Evolutionary conservation across 140 eudicot genomes (phyloP).

Genomic region (Senecio squalidus): DNA sequence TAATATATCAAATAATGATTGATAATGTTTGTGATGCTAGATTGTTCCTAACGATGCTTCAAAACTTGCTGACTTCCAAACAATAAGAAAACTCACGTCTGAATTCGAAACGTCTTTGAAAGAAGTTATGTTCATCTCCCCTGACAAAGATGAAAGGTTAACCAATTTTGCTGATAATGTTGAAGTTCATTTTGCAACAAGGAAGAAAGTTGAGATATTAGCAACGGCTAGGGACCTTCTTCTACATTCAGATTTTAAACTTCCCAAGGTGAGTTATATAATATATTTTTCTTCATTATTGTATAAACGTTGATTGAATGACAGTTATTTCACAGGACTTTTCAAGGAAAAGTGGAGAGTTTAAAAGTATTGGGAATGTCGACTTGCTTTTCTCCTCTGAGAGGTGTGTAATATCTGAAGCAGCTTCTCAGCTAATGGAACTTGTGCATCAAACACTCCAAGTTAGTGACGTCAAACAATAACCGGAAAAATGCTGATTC

Average conservation of each 20-base stretch:
- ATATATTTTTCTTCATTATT: not conserved
- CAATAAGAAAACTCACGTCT: conserved; percentile 49
- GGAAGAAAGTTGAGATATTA: conserved; percentile 89
- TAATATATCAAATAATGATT: conserved; percentile 1
- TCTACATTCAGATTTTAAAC: conserved; percentile 56
- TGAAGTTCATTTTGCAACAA: conserved; percentile 91
- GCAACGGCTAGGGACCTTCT: conserved; percentile 78
- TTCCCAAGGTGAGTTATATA: conserved; percentile 70
- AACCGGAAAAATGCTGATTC: not conserved
- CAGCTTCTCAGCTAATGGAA: conserved; percentile 72
- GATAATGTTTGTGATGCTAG: conserved; percentile 32
- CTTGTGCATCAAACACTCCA: conserved; percentile 83
- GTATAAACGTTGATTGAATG: conserved; percentile 13
- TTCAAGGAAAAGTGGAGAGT: conserved; percentile 25
- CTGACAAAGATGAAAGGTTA: conserved; percentile 61
- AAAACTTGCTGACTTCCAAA: conserved; percentile 90
- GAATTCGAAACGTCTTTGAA: conserved; percentile 68
- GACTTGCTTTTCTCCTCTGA: conserved; percentile 84
- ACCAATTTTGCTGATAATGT: conserved; percentile 82
- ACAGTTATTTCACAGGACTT: conserved; percentile 40
- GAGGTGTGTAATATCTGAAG: conserved; percentile 73
- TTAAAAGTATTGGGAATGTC: conserved; percentile 38
- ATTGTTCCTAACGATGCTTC: conserved; percentile 95
- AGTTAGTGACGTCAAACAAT: conserved; percentile 33
- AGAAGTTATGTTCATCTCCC: conserved; percentile 66